Evolutionary conservation across 2,329 filamentous ascomycete genomes (phyloP).

Genomic region (Metarhizium album): DNA sequence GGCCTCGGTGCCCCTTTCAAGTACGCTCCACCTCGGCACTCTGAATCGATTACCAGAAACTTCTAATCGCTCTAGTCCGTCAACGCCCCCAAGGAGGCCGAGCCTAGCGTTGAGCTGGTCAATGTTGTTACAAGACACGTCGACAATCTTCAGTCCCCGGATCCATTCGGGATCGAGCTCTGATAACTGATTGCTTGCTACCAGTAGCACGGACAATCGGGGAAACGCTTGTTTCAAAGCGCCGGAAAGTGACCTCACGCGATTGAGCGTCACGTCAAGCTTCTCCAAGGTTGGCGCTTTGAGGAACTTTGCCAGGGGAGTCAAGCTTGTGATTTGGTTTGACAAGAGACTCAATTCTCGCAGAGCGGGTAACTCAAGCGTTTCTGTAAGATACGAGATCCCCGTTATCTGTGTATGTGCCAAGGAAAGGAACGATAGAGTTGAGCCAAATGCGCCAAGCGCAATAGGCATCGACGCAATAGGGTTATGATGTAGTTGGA

Average conservation of each 20-base stretch:
- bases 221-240: constrained; percentile 58
- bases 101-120: constrained; percentile 69
- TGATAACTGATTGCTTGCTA: constrained; percentile 67
- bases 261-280: constrained; percentile 74
- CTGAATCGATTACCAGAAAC: constrained; percentile 80
- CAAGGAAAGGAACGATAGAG: constrained; percentile 61
- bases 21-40: constrained; percentile 71
- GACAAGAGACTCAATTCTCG: constrained; percentile 65
- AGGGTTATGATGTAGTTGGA: constrained; percentile 69
- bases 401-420: constrained; percentile 63
- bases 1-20: constrained; percentile 81
- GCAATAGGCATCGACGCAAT: constrained; percentile 60
- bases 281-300: constrained; percentile 65
- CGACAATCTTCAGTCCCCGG: constrained; percentile 62
- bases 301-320: constrained; percentile 54
- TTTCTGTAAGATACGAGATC: constrained; percentile 53
- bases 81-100: constrained; percentile 59
- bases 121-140: constrained; percentile 79
- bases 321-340: constrained; percentile 63
- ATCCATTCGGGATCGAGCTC: constrained; percentile 65
- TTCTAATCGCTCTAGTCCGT: constrained; percentile 55
- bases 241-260: constrained; percentile 58
- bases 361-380: constrained; percentile 60
- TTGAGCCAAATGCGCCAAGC: constrained; percentile 59
- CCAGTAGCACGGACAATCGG: constrained; percentile 57